A percentile compares a stretch with the other conserved stretches of the same genome.
These are phyloP conservation scores for Ochetophila trinervis DNA, from an alignment of 306 rosid species.

Conservation along the genomic window DNA sequence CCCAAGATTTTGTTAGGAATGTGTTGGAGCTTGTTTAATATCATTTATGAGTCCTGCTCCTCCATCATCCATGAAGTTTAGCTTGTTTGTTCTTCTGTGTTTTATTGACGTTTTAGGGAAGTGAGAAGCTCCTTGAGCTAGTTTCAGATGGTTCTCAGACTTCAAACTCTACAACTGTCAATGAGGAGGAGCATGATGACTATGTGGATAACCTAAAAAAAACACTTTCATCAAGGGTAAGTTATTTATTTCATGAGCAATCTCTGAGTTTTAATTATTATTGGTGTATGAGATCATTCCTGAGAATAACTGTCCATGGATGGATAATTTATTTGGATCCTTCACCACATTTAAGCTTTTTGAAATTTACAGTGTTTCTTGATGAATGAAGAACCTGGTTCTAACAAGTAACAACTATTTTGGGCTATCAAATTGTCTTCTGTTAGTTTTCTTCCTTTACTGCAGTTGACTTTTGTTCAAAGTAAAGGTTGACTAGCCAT, in stretches of 20 bases:
- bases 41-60: not conserved
- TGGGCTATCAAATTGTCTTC: too few relatives aligned
- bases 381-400: not conserved
- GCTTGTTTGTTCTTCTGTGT: constrained; percentile 18
- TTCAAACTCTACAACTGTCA: constrained; percentile 12
- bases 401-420: not conserved
- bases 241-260: constrained; percentile 15
- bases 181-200: constrained; percentile 27
- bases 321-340: not conserved
- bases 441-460: too few relatives aligned
- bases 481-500: too few relatives aligned
- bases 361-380: not conserved
- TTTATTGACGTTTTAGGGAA: constrained; percentile 54
- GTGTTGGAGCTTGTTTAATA: not conserved
- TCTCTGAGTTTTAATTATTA: not conserved
- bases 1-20: not conserved
- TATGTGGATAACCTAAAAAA: constrained; percentile 24
- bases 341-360: too few relatives aligned
- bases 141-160: constrained; percentile 48
- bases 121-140: constrained; percentile 76
- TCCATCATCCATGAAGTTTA: constrained; percentile 10
- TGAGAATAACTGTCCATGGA: not conserved
- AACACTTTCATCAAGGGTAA: constrained; percentile 46
- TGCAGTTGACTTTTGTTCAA: too few relatives aligned
- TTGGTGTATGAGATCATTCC: not conserved